Conservation (phyloP, 257 asterid genomes). For the Gentiana macrophylla region DNA sequence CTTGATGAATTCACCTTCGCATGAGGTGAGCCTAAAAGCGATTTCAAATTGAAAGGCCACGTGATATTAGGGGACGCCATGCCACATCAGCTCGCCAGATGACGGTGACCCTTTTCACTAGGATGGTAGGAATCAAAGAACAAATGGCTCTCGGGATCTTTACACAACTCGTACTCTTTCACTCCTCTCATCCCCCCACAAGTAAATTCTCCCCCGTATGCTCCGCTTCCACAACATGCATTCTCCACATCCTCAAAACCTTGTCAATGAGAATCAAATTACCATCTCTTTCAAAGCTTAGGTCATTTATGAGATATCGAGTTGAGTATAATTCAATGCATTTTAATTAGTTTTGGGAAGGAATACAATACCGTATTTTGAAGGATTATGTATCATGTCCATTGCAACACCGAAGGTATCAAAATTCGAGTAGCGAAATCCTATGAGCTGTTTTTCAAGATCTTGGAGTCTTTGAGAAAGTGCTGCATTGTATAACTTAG, state of each 20-base stretch:
- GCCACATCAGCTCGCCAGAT: conserved; percentile 40
- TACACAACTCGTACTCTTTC: conserved; percentile 31
- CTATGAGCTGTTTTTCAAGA: conserved; percentile 5
- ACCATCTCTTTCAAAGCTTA: too few relatives aligned
- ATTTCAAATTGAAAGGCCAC: conserved; percentile 20
- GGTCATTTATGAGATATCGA: too few relatives aligned
- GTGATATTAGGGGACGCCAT: conserved; percentile 7
- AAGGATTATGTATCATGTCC: conserved; percentile 1
- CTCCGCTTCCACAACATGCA: conserved; percentile 58
- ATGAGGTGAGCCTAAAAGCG: conserved; percentile 13
- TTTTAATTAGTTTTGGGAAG: too few relatives aligned
- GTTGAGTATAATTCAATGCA: too few relatives aligned
- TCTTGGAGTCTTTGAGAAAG: conserved; percentile 1
- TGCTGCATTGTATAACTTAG: conserved; percentile 4
- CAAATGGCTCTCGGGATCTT: conserved; percentile 25
- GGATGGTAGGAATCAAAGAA: conserved; percentile 49
- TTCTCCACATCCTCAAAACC: conserved; percentile 33
- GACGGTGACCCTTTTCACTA: conserved; percentile 26
- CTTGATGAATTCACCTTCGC: too few relatives aligned
- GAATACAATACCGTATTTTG: conserved; percentile 2
- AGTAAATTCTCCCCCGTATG: conserved; percentile 28
- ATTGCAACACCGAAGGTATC: background rate
- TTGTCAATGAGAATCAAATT: too few relatives aligned
- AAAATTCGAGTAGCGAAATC: conserved; percentile 11
- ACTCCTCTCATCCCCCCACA: conserved; percentile 44